Evolutionary conservation across 1,284 basidiomycete species (phyloP).

Genomic region (Pseudomicrostroma phylloplanum): DNA sequence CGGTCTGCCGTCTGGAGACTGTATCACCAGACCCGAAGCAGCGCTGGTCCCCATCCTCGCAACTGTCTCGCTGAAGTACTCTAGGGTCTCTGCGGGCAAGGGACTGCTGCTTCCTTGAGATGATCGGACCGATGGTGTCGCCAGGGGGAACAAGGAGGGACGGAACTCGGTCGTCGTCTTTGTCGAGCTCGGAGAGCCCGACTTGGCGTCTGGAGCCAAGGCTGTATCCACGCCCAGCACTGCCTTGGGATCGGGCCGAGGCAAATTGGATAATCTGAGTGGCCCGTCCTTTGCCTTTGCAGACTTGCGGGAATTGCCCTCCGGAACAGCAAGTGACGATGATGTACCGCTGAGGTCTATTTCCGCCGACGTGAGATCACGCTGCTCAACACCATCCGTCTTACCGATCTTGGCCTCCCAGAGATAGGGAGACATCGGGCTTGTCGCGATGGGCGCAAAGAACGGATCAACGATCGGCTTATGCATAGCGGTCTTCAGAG

Average conservation of each 20-base stretch:
- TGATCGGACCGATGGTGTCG: not conserved
- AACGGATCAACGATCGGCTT: constrained; percentile 73
- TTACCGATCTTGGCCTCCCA: not conserved
- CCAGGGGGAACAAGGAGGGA: not conserved
- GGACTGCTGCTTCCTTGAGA: constrained; percentile 22
- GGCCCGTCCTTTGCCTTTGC: not conserved
- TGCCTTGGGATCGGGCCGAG: not conserved
- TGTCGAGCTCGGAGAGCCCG: not conserved
- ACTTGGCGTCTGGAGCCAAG: not conserved
- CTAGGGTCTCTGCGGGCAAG: constrained; percentile 61
- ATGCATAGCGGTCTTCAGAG: constrained; percentile 26
- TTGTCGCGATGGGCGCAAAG: constrained; percentile 82
- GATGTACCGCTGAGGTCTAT: not conserved
- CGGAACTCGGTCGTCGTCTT: not conserved
- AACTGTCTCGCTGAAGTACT: constrained; percentile 76
- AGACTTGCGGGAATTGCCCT: not conserved
- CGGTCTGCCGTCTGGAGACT: constrained; percentile 83
- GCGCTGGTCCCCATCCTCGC: constrained; percentile 66
- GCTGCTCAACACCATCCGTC: not conserved
- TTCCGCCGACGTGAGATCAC: not conserved
- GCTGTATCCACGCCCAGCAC: not conserved
- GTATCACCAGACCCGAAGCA: constrained; percentile 80
- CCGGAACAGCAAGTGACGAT: not conserved
- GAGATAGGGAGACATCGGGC: constrained; percentile 56
- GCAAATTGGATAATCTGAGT: not conserved